Base-by-base conservation (phyloP, 495 filamentous ascomycete species). In the Aspergillus olivimuriae region DNA sequence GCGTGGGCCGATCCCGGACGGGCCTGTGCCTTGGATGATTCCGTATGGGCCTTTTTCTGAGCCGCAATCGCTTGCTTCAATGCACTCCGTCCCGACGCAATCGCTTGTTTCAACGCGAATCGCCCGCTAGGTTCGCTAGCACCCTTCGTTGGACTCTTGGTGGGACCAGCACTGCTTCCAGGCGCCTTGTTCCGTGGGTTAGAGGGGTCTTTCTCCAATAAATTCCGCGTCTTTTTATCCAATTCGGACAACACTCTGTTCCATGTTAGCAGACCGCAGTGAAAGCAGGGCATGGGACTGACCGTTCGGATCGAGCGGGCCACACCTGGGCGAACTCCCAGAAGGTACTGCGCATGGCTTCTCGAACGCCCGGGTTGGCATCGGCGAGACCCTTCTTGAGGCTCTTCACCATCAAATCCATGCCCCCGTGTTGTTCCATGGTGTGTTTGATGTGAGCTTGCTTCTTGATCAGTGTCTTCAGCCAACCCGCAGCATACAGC, bases 301-400 rank as follows among this genome's bases (percentile, higher is more conserved):
- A 88, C 82, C 65, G 65, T 47, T 89, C 78, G n/a, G 86, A 86
- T 51, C 71, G 79, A 4, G 81, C 76, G 0, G 86, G 82, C 89
- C 89, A 97, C 15, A 86, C 75, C 12, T 56, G 57, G 9, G 77
- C 74, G 65, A 89, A 95, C 1, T 71, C 73, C 89, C 90, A 96
- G 59, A 85, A 98, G 2, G 87, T 86, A 22, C 74, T 68, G 51
- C 92, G 79, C 77, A 87, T 88, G 20, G 77, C 78, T 61, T 94
- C 86, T 48, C 90, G 76, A 23, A 96, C 90, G 24, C 75, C 81
- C 2, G 89, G 88, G 55, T 95, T 95, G 5, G 90, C 75, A 63
- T 98, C 92, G 4, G 71, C 73, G 1, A 98, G 72, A 11, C 91
- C 83, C 52, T 87, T 92, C 61, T 83, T 89, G 54, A 98, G 76